These are phyloP conservation scores for Yamadazyma tumulicola DNA, from an alignment of 805 yeast genomes.

Conservation along the genomic window DNA sequence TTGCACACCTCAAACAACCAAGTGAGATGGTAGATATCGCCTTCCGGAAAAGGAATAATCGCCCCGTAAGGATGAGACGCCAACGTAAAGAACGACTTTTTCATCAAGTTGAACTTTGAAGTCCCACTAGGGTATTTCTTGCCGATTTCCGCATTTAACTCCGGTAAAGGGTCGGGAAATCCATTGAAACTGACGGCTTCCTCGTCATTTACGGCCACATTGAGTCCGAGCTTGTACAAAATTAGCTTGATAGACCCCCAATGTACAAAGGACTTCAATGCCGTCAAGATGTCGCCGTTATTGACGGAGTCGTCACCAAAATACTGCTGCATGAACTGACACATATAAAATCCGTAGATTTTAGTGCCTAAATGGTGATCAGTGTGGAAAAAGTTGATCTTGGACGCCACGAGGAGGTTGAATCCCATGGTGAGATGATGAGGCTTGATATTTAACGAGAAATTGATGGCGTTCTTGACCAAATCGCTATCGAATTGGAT, in stretches of 20 bases:
- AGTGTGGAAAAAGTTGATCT: slow-evolving; percentile 51
- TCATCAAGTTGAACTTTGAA: slow-evolving; percentile 42
- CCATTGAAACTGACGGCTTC: slow-evolving; percentile 25
- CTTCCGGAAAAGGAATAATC: slow-evolving; percentile 28
- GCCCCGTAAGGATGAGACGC: too few species aligned
- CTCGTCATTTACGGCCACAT: slow-evolving; percentile 28
- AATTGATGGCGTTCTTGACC: slow-evolving; percentile 32
- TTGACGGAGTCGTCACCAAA: slow-evolving; percentile 39
- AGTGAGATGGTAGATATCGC: slow-evolving; percentile 19
- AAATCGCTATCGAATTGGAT: slow-evolving; percentile 26
- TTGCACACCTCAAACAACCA: slow-evolving; percentile 41
- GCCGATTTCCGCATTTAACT: slow-evolving; percentile 36
- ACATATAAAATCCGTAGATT: slow-evolving; percentile 44
- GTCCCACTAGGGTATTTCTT: slow-evolving; percentile 54
- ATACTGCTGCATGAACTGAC: slow-evolving; percentile 32
- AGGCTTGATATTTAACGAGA: slow-evolving; percentile 22
- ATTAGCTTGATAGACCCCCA: slow-evolving; percentile 54
- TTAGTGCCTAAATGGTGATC: slow-evolving; percentile 54
- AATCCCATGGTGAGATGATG: slow-evolving; percentile 42
- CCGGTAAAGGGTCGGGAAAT: slow-evolving; percentile 42
- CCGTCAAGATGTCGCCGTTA: slow-evolving; percentile 41
- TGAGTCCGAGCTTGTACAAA: slow-evolving; percentile 37
- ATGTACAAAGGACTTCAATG: slow-evolving; percentile 50
- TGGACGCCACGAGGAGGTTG: slow-evolving; percentile 42
- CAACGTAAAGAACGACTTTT: slow-evolving; percentile 39